A percentile compares a stretch with the other conserved stretches of the same genome.
phyloP scores from a whole-genome alignment of 2,329 filamentous ascomycete species.

The Helotiales sp. region DNA sequence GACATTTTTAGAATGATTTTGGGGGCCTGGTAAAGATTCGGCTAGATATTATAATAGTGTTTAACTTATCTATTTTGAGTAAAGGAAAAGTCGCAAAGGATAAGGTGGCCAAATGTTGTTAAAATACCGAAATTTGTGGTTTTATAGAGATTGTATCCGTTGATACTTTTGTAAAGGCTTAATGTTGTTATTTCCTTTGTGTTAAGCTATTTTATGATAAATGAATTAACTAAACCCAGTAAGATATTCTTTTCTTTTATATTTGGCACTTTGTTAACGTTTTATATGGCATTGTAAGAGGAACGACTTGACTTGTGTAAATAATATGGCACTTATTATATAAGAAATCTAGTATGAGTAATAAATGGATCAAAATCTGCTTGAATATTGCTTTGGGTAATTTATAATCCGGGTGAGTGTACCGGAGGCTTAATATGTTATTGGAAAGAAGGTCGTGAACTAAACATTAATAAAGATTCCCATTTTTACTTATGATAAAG shows the following conservation, averaged over 20 bases:
- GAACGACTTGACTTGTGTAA: slow-evolving; percentile 76
- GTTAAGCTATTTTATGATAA: slow-evolving; percentile 34
- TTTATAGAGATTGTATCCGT: slow-evolving; percentile 34
- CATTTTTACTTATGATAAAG: slow-evolving; percentile 30
- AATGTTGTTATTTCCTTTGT: slow-evolving; percentile 31
- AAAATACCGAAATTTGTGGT: slow-evolving; percentile 34
- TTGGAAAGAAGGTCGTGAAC: slow-evolving; percentile 34
- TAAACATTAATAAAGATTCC: slow-evolving; percentile 33
- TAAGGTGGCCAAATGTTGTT: slow-evolving; percentile 34
- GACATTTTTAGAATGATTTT: slow-evolving; percentile 47
- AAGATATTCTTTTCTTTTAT: slow-evolving; percentile 38
- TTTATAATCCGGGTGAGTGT: slow-evolving; percentile 26
- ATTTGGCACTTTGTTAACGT: slow-evolving; percentile 31
- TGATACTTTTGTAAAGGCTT: slow-evolving; percentile 30
- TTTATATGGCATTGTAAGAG: slow-evolving; percentile 23
- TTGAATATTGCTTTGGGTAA: slow-evolving; percentile 66
- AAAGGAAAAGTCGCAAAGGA: slow-evolving; percentile 37
- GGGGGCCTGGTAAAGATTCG: slow-evolving; percentile 42
- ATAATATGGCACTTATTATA: slow-evolving; percentile 98
- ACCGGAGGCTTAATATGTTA: slow-evolving; percentile 30
- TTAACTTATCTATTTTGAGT: slow-evolving; percentile 33
- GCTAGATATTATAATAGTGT: slow-evolving; percentile 35
- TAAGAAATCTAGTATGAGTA: slow-evolving; percentile 91
- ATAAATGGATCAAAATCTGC: slow-evolving; percentile 95
- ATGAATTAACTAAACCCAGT: slow-evolving; percentile 31